Conservation (phyloP, 1,284 basidiomycete genomes). For the Leccinum solheimii region DNA sequence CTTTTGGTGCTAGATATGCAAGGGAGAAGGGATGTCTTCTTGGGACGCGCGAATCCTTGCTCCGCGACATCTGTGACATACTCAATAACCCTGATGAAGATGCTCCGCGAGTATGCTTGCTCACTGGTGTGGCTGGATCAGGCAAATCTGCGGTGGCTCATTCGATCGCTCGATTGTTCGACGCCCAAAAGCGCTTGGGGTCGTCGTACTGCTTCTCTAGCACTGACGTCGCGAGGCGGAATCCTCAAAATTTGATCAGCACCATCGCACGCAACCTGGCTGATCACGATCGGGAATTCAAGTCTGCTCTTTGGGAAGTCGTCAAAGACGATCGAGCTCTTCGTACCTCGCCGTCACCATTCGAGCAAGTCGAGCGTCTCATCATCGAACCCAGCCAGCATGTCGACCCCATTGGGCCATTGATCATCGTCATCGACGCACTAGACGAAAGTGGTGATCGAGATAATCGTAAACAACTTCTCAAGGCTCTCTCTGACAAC, state of each 20-base stretch:
- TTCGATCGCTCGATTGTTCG: background rate
- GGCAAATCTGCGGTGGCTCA: background rate
- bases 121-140: background rate
- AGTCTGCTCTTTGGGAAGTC: background rate
- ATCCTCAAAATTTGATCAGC: background rate
- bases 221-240: background rate
- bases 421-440: background rate
- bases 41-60: background rate
- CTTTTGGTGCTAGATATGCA: background rate
- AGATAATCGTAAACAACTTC: background rate
- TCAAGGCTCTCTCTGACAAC: background rate
- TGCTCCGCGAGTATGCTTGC: background rate
- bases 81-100: background rate
- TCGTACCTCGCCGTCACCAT: background rate
- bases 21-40: background rate
- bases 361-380: background rate
- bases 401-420: background rate
- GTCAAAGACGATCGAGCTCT: background rate
- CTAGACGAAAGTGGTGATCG: background rate
- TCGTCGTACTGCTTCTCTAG: background rate
- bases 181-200: background rate
- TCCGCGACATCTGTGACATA: background rate
- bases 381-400: background rate
- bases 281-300: background rate
- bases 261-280: background rate